phyloP scores from a whole-genome alignment of 805 yeast species.

The Saccharomycopsis sp. region DNA sequence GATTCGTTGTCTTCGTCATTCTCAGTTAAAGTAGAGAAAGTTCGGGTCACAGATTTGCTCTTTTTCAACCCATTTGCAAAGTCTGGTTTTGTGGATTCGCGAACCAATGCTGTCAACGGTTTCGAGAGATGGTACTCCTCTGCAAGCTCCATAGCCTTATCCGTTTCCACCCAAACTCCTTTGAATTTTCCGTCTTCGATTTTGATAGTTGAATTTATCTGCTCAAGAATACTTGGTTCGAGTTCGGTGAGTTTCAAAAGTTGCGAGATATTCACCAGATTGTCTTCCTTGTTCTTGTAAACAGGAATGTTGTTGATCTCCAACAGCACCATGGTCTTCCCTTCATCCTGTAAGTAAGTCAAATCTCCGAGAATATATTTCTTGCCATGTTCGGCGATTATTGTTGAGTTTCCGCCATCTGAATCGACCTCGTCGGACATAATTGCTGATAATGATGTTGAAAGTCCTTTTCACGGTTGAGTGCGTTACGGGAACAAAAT shows the following conservation, averaged over 20 bases:
- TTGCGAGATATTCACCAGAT: slow-evolving; percentile 13
- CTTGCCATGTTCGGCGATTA: background rate
- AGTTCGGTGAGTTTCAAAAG: slow-evolving; percentile 13
- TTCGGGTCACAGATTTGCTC: slow-evolving; percentile 9
- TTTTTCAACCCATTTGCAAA: background rate
- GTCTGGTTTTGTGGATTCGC: slow-evolving; percentile 1
- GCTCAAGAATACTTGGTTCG: background rate
- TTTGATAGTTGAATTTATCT: slow-evolving; percentile 4
- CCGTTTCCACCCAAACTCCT: slow-evolving; percentile 19
- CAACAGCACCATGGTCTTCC: background rate
- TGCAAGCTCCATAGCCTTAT: slow-evolving; percentile 10
- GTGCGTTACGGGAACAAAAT: background rate
- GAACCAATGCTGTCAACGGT: slow-evolving; percentile 4
- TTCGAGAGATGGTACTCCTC: slow-evolving; percentile 6
- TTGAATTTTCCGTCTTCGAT: slow-evolving; percentile 18
- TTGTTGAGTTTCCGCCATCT: background rate
- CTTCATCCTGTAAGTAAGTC: background rate
- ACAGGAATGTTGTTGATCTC: slow-evolving; percentile 8
- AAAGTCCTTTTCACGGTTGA: background rate
- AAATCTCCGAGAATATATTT: background rate
- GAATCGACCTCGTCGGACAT: background rate
- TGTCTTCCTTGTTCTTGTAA: slow-evolving; percentile 16
- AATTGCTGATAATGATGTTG: background rate
- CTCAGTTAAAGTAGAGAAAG: slow-evolving; percentile 29
- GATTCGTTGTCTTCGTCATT: slow-evolving; percentile 26